Evolutionary conservation across 2,329 filamentous ascomycete species (phyloP).

Genomic region (Neofusicoccum cordaticola): DNA sequence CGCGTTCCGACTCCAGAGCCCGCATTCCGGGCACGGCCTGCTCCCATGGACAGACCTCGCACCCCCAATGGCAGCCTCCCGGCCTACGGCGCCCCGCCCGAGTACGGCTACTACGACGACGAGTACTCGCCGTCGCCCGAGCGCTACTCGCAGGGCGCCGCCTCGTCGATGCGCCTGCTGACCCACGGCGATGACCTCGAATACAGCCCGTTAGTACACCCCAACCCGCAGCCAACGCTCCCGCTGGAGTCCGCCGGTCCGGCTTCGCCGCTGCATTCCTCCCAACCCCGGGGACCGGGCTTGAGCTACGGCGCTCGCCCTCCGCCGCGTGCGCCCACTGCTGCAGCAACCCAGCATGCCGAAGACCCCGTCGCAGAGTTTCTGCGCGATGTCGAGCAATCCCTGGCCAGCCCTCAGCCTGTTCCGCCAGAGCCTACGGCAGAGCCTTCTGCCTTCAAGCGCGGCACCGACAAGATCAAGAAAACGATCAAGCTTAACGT

Average conservation of each 20-base stretch:
- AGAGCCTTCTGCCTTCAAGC: slow-evolving; percentile 23
- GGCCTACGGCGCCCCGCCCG: slow-evolving; percentile 41
- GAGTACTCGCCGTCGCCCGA: slow-evolving; percentile 30
- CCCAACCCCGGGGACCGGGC: slow-evolving; percentile 8
- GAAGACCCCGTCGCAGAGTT: slow-evolving; percentile 44
- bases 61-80: slow-evolving; percentile 32
- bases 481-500: slow-evolving; percentile 30
- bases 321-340: slow-evolving; percentile 27
- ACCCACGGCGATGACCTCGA: slow-evolving; percentile 44
- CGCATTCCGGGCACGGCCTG: slow-evolving; percentile 12
- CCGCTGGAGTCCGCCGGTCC: slow-evolving; percentile 21
- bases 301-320: slow-evolving; percentile 24
- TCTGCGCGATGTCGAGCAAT: slow-evolving; percentile 40
- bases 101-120: slow-evolving; percentile 42
- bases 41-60: slow-evolving; percentile 32
- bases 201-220: slow-evolving; percentile 44
- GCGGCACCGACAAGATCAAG: slow-evolving; percentile 27
- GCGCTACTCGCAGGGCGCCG: slow-evolving; percentile 18
- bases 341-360: slow-evolving; percentile 30
- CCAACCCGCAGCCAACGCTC: slow-evolving; percentile 22
- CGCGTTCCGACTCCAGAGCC: not conserved
- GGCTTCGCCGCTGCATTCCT: not conserved
- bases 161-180: slow-evolving; percentile 51
- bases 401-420: slow-evolving; percentile 24
- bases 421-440: slow-evolving; percentile 23